Conservation (phyloP, 345 rosid species). For the Lumnitzera racemosa region DNA sequence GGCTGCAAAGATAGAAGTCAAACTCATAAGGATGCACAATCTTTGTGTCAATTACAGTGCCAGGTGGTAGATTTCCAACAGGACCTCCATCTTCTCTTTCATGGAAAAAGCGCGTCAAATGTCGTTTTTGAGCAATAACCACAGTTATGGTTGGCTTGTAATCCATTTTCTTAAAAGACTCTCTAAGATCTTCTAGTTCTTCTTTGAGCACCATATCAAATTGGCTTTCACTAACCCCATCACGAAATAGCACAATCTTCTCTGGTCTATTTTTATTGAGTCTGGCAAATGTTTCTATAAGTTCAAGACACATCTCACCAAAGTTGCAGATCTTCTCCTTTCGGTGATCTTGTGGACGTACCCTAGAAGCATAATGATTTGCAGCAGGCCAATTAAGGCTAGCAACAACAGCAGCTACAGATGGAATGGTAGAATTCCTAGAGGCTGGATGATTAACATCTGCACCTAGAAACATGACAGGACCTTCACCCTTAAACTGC, state of each 20-base stretch:
- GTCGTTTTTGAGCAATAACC: constrained; percentile 71
- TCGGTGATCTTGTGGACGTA: constrained; percentile 53
- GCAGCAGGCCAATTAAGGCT: constrained; percentile 88
- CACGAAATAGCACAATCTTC: constrained; percentile 71
- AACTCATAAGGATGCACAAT: constrained; percentile 62
- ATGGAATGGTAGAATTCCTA: constrained; percentile 47
- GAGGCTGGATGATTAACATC: constrained; percentile 88
- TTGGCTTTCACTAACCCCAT: constrained; percentile 86
- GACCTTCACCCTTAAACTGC: constrained; percentile 27
- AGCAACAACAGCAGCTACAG: constrained; percentile 81
- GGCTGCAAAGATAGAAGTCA: constrained; percentile 43
- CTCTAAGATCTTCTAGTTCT: constrained; percentile 53
- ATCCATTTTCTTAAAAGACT: constrained; percentile 14
- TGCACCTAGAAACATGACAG: constrained; percentile 84
- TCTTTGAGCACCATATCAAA: constrained; percentile 84
- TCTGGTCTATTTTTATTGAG: constrained; percentile 37
- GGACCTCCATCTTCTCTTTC: constrained; percentile 27
- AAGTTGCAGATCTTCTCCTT: constrained; percentile 57
- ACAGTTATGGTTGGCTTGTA: constrained; percentile 56
- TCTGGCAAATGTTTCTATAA: constrained; percentile 35
- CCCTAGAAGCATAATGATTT: constrained; percentile 70
- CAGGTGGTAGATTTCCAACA: constrained; percentile 52
- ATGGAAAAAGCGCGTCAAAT: constrained; percentile 64
- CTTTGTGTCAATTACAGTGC: constrained; percentile 65
- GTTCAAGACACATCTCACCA: constrained; percentile 65